Evolutionary conservation across 2,329 filamentous ascomycete genomes (phyloP).

Genomic region (Fusarium redolens): DNA sequence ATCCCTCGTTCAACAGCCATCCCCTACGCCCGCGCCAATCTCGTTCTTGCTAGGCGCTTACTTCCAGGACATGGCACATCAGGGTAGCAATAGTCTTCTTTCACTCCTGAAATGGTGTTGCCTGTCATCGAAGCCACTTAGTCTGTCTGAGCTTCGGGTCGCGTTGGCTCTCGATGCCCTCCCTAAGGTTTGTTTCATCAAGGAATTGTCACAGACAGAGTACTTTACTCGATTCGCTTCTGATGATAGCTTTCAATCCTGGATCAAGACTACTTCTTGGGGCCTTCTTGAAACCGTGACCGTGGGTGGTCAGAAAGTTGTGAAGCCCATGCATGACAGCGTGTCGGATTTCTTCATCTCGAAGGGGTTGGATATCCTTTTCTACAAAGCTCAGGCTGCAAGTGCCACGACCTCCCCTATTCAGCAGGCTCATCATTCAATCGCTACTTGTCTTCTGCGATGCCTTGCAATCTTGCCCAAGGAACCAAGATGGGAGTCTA

Average conservation of each 20-base stretch:
- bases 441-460: background rate
- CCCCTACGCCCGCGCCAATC: background rate
- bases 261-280: conserved; percentile 6
- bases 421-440: background rate
- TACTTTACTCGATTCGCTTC: background rate
- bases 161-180: background rate
- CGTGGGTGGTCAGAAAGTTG: background rate
- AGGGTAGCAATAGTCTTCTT: background rate
- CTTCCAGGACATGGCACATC: conserved; percentile 1
- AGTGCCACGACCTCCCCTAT: background rate
- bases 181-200: background rate
- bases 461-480: background rate
- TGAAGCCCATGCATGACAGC: background rate
- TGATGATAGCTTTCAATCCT: background rate
- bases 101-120: background rate
- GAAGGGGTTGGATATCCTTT: background rate
- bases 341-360: background rate
- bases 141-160: background rate
- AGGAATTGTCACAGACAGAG: background rate
- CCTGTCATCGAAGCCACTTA: background rate
- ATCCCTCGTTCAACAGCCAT: background rate
- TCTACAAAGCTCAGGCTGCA: background rate
- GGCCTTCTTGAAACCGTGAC: background rate
- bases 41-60: background rate
- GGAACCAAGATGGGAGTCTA: background rate